Percentiles rank a stretch among this genome's conserved stretches.
phyloP scores from a whole-genome alignment of 495 filamentous ascomycete species.

The Endocarpon pusillum region DNA sequence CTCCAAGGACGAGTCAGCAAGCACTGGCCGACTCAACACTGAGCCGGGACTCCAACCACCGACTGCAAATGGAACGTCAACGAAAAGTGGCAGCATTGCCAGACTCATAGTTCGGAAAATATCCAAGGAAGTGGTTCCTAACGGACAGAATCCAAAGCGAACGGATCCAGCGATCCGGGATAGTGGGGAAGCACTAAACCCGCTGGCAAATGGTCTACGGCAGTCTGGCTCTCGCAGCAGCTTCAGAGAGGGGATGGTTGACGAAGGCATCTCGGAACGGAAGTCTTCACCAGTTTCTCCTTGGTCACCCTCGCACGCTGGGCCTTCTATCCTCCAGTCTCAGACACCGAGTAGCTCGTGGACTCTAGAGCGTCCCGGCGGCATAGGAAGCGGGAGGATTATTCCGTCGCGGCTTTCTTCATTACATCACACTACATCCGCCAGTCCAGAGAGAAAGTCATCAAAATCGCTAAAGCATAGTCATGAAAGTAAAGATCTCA shows the following conservation, averaged over 20 bases:
- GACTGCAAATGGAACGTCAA: conserved; percentile 27
- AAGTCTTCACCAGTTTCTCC: no score
- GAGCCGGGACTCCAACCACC: conserved; percentile 30
- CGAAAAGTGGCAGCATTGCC: conserved; percentile 36
- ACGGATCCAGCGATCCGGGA: no score
- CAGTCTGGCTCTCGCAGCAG: no score
- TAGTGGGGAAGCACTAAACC: no score
- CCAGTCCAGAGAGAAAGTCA: conserved; percentile 20
- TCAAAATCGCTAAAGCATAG: conserved; percentile 24
- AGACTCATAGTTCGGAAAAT: no score
- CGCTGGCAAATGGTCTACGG: no score
- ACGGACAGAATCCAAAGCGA: no score
- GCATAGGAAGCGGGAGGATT: conserved; percentile 29
- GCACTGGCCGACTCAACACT: conserved; percentile 31
- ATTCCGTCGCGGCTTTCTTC: conserved; percentile 57
- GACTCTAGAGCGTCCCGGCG: conserved; percentile 22
- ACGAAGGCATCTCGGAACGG: conserved; percentile 9
- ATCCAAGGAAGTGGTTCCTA: no score
- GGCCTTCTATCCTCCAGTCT: no score
- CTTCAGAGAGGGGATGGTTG: no score
- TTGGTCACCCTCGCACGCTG: no score
- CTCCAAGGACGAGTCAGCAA: conserved; percentile 26
- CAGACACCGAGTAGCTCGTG: conserved; percentile 23
- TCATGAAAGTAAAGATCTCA: conserved; percentile 22
- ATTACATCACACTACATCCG: conserved; percentile 35